phyloP scores from a whole-genome alignment of 2,329 filamentous ascomycete species.

The Sarocladiaceae sp. region DNA sequence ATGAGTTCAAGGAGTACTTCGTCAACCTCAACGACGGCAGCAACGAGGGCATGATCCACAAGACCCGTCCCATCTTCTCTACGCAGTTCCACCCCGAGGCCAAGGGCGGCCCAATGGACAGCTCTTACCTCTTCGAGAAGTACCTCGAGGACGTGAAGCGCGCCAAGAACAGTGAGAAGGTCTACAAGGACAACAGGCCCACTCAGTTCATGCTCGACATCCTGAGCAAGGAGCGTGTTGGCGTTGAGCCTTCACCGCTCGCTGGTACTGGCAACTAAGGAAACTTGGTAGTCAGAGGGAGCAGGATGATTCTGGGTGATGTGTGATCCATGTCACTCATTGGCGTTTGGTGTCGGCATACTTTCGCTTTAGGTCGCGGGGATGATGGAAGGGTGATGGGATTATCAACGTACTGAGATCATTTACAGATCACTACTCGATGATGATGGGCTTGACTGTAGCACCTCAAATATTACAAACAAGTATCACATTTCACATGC shows the following conservation, averaged over 20 bases:
- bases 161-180: conserved; percentile 79
- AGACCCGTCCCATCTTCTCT: conserved; percentile 92
- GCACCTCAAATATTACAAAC: neutral
- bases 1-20: conserved; percentile 96
- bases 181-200: conserved; percentile 82
- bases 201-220: conserved; percentile 86
- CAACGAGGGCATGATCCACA: conserved; percentile 98
- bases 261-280: conserved; percentile 42
- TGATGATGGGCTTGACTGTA: neutral
- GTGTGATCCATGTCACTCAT: neutral
- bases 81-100: conserved; percentile 99
- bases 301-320: neutral
- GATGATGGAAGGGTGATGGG: neutral
- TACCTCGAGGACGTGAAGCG: conserved; percentile 86
- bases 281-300: too few relatives aligned
- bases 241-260: conserved; percentile 65
- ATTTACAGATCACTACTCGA: neutral
- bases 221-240: conserved; percentile 89
- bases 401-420: neutral
- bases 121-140: conserved; percentile 92
- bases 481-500: too few relatives aligned
- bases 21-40: conserved; percentile 96
- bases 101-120: conserved; percentile 95
- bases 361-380: neutral
- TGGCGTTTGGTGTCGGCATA: neutral